Evolutionary conservation across 1,284 basidiomycete species (phyloP).

Genomic region (Cutaneotrichosporon spelunceum): DNA sequence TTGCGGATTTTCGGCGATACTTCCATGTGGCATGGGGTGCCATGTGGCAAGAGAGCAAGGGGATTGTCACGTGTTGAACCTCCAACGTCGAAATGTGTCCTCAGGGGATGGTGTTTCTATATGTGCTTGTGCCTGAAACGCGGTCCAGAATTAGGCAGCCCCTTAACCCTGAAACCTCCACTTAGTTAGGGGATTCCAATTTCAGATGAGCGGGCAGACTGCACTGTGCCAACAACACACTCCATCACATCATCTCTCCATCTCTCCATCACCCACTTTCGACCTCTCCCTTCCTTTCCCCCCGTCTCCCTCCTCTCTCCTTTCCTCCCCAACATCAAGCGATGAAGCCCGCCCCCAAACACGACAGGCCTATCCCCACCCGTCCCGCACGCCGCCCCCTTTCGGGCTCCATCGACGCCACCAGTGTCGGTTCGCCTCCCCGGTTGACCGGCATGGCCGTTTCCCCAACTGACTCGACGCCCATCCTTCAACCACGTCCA

Average conservation of each 20-base stretch:
- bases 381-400: slow-evolving; percentile 3
- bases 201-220: background rate
- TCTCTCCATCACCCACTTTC: background rate
- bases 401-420: background rate
- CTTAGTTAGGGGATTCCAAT: background rate
- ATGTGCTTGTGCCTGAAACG: background rate
- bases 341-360: background rate
- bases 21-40: background rate
- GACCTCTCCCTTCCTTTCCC: background rate
- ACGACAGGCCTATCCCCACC: slow-evolving; percentile 2
- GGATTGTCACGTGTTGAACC: background rate
- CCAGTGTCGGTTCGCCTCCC: slow-evolving; percentile 6
- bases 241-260: background rate
- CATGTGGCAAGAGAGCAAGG: background rate
- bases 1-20: background rate
- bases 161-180: background rate
- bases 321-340: background rate
- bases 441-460: slow-evolving; percentile 4
- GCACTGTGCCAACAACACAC: background rate
- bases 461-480: slow-evolving; percentile 13
- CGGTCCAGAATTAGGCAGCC: background rate
- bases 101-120: background rate
- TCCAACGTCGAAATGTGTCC: background rate
- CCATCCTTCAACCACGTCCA: slow-evolving; percentile 14
- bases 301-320: background rate